A percentile compares a stretch with the other conserved stretches of the same genome.
These are phyloP conservation scores for Boletus edulis DNA, from an alignment of 768 basidiomycete species.

Conservation along the genomic window DNA sequence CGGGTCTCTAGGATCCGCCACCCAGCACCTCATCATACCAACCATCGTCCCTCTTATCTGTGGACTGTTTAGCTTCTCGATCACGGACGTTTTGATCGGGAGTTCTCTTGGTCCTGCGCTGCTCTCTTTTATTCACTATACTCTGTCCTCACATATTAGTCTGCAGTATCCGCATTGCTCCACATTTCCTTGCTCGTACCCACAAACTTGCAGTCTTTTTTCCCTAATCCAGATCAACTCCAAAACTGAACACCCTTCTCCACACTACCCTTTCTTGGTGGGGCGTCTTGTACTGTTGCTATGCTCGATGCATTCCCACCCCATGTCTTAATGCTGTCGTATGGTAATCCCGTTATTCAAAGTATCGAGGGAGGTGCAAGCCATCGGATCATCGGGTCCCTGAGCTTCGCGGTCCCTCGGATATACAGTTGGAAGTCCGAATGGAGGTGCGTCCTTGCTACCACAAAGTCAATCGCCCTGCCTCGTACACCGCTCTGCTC, in stretches of 20 bases:
- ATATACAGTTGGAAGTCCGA: background rate
- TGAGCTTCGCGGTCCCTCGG: slow-evolving; percentile 9
- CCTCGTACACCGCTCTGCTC: background rate
- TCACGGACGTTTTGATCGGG: slow-evolving; percentile 18
- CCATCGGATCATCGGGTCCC: slow-evolving; percentile 2
- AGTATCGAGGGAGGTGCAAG: slow-evolving; percentile 10
- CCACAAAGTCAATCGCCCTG: slow-evolving; percentile 13
- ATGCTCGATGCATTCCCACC: slow-evolving; percentile 33
- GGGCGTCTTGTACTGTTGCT: slow-evolving; percentile 32
- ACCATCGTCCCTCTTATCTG: slow-evolving; percentile 11
- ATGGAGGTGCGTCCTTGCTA: background rate
- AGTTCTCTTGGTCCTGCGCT: slow-evolving; percentile 17
- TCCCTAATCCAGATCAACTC: slow-evolving; percentile 15
- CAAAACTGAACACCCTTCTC: slow-evolving; percentile 25
- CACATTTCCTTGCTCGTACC: slow-evolving; percentile 17
- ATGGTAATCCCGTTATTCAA: slow-evolving; percentile 34
- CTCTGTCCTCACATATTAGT: slow-evolving; percentile 24
- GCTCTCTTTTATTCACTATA: slow-evolving; percentile 18
- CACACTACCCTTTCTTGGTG: slow-evolving; percentile 27
- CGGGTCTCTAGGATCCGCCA: slow-evolving; percentile 15
- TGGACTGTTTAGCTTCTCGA: slow-evolving; percentile 16
- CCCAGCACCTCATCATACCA: slow-evolving; percentile 21
- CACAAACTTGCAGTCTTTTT: slow-evolving; percentile 15
- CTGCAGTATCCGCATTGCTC: slow-evolving; percentile 25
- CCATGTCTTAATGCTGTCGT: slow-evolving; percentile 37